Conservation (phyloP, 352 stramenopile species). For the Pythium brachiatum region DNA sequence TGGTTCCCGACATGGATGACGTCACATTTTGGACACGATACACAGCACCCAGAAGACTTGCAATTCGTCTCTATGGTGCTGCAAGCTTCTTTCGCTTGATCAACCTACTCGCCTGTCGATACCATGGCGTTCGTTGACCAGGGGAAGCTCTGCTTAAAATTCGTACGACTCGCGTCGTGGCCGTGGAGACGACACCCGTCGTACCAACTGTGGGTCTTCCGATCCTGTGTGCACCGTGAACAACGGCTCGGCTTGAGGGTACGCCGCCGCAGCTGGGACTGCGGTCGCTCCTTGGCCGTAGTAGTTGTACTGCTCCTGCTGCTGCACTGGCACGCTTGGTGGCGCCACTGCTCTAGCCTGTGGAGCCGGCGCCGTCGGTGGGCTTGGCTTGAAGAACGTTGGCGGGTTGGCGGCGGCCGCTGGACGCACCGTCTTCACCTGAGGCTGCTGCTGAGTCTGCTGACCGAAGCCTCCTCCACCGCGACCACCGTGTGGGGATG, state of each 20-base stretch:
- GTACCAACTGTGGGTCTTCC: slow-evolving; percentile 15
- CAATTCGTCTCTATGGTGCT: background rate
- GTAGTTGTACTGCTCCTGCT: slow-evolving; percentile 19
- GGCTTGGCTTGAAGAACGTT: slow-evolving; percentile 24
- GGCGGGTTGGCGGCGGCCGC: slow-evolving; percentile 20
- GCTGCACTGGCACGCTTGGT: background rate
- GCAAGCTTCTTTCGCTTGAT: background rate
- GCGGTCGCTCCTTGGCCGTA: slow-evolving; percentile 10
- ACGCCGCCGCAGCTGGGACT: background rate
- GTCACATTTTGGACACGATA: slow-evolving; percentile 1
- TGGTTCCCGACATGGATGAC: slow-evolving; percentile 1
- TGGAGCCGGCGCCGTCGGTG: slow-evolving; percentile 5
- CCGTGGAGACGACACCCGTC: slow-evolving; percentile 28
- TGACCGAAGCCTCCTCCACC: slow-evolving; percentile 14
- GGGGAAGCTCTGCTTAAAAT: slow-evolving; percentile 24
- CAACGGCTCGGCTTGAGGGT: slow-evolving; percentile 17
- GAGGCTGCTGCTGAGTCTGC: slow-evolving; percentile 6
- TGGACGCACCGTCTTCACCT: slow-evolving; percentile 22
- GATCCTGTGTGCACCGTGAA: slow-evolving; percentile 19
- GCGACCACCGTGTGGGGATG: slow-evolving; percentile 16
- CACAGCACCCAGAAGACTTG: background rate
- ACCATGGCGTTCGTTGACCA: background rate
- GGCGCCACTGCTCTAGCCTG: background rate
- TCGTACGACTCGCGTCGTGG: slow-evolving; percentile 39
- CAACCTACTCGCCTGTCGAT: background rate